phyloP scores from a whole-genome alignment of 2,329 filamentous ascomycete species.

The Cucurbitaria berberidis region DNA sequence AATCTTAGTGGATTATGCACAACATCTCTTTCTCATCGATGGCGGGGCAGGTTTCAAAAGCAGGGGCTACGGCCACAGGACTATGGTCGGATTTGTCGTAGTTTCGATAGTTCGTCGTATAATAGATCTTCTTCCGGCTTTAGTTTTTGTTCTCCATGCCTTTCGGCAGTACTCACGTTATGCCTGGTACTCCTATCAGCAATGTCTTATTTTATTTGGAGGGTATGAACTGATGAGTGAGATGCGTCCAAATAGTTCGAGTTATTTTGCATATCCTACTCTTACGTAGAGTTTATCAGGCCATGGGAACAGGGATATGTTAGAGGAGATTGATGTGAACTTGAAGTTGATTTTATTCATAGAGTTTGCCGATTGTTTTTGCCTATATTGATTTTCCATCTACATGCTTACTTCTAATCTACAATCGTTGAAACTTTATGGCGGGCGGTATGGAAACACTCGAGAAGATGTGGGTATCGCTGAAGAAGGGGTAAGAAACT shows the following conservation, averaged over 20 bases:
- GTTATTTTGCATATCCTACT: too few relatives aligned
- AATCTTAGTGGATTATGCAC: constrained; percentile 34
- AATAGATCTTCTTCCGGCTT: constrained; percentile 26
- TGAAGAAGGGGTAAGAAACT: constrained; percentile 5
- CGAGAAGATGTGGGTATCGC: constrained; percentile 21
- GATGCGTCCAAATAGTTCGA: too few relatives aligned
- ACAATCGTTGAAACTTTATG: background rate
- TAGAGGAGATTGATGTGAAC: too few relatives aligned
- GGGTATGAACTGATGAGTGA: too few relatives aligned
- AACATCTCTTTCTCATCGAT: constrained; percentile 35
- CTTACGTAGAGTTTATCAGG: too few relatives aligned
- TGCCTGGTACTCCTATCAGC: background rate
- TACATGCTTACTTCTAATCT: background rate
- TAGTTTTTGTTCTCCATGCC: background rate
- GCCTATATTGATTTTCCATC: too few relatives aligned
- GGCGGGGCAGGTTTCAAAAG: constrained; percentile 29
- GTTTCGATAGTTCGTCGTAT: constrained; percentile 36
- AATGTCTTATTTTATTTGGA: too few relatives aligned
- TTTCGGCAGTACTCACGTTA: background rate
- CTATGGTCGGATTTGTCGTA: constrained; percentile 33
- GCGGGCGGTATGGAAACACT: background rate
- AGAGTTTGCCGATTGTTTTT: too few relatives aligned
- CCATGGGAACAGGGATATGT: too few relatives aligned
- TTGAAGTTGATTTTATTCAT: too few relatives aligned
- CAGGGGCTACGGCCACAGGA: constrained; percentile 19